These are phyloP conservation scores for Botryotinia globosa DNA, from an alignment of 2,329 filamentous ascomycete species.

Conservation along the genomic window DNA sequence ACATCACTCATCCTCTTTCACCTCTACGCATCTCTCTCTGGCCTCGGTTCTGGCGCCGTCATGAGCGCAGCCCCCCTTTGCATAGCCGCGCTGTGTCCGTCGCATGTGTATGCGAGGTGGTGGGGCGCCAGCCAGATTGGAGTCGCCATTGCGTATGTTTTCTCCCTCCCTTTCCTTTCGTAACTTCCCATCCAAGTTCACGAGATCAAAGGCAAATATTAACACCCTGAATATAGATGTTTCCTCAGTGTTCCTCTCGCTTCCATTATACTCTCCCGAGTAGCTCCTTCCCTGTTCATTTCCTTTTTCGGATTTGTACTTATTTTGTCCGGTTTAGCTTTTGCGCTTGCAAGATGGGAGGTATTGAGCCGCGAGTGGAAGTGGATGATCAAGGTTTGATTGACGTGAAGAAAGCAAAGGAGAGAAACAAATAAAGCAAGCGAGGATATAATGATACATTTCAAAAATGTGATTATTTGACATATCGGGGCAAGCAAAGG, in stretches of 20 bases:
- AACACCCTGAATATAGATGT: background rate
- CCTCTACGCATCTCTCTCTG: constrained; percentile 35
- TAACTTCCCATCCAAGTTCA: background rate
- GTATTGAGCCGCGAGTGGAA: background rate
- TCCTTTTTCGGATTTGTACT: background rate
- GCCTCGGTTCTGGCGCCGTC: constrained; percentile 36
- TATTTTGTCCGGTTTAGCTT: background rate
- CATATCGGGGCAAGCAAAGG: background rate
- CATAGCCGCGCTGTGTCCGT: constrained; percentile 35
- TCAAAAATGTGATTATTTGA: background rate
- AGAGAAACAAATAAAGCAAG: background rate
- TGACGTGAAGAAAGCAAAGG: background rate
- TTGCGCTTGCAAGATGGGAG: constrained; percentile 1
- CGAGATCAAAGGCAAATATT: background rate
- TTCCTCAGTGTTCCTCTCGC: background rate
- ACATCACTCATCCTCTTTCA: constrained; percentile 30
- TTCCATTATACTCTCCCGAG: background rate
- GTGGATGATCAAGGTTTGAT: background rate
- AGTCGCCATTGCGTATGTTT: constrained; percentile 37
- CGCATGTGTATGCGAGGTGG: constrained; percentile 35
- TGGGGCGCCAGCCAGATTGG: constrained; percentile 35
- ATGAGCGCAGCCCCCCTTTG: constrained; percentile 37
- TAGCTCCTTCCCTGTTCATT: background rate
- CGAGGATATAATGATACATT: background rate
- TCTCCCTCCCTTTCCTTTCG: background rate